These are phyloP conservation scores for Knufia fluminis DNA, from an alignment of 2,329 filamentous ascomycete species.

Conservation along the genomic window DNA sequence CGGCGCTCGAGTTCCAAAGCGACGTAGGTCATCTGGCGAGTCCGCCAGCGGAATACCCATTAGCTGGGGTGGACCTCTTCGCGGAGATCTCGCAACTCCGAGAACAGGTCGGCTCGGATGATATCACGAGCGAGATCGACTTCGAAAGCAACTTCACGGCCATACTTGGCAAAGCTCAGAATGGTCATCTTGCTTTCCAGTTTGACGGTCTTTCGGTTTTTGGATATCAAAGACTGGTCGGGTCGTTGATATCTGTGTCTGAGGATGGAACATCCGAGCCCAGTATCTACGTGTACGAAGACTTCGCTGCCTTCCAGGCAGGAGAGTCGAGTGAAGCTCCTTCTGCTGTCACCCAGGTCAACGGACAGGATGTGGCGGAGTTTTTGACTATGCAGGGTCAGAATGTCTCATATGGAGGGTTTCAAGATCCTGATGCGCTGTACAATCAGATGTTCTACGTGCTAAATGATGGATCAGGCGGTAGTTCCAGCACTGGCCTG, in stretches of 20 bases:
- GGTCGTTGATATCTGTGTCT: constrained; percentile 34
- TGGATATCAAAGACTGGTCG: constrained; percentile 45
- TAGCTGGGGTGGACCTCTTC: constrained; percentile 42
- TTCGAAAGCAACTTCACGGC: constrained; percentile 47
- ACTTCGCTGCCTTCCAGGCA: background rate
- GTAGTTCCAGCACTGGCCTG: background rate
- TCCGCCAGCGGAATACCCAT: constrained; percentile 43
- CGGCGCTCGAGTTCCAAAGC: constrained; percentile 41
- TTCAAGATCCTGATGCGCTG: constrained; percentile 24
- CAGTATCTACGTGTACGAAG: background rate
- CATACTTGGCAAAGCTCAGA: constrained; percentile 47
- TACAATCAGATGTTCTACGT: constrained; percentile 25
- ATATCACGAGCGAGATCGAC: constrained; percentile 21
- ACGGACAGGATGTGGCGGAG: constrained; percentile 7
- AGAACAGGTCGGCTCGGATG: background rate
- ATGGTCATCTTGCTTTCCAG: constrained; percentile 44
- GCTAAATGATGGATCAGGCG: constrained; percentile 9
- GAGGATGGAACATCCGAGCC: background rate
- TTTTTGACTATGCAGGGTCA: constrained; percentile 2
- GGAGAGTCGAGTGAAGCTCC: background rate
- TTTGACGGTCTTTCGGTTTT: constrained; percentile 34
- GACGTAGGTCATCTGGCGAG: constrained; percentile 40
- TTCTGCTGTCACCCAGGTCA: constrained; percentile 4
- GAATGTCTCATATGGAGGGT: constrained; percentile 1
- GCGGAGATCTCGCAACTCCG: constrained; percentile 37